Percentiles rank a stretch among this genome's conserved stretches.
Evolutionary conservation across 176 grass and related monocot genomes (phyloP).

Genomic region (Sorghum bicolor): Sorghum_bicolor_NCBIv3 NC_012875.2:55791001-55791500

Average conservation of each 20-base stretch:
- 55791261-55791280: not conserved
- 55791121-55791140: not conserved
- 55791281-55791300: conserved; percentile 4
- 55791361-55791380: not conserved
- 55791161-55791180: conserved; percentile 1
- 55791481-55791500: conserved; percentile 54
- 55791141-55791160: not conserved
- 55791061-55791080: not conserved
- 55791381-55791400: conserved; percentile 93
- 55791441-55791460: conserved; percentile 96
- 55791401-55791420: conserved; percentile 75
- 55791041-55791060: not conserved
- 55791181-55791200: not conserved
- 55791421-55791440: conserved; percentile 91
- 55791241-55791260: not conserved
- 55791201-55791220: not conserved
- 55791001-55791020: not conserved
- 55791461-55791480: conserved; percentile 88
- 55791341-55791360: conserved; percentile 7
- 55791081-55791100: not conserved
- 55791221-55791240: not conserved
- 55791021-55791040: not conserved
- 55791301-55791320: not conserved
- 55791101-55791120: conserved; percentile 11
- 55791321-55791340: not conserved